Evolutionary conservation across 1,139 yeast genomes (phyloP).

Genomic region (Debaryomyces fabryi): DNA sequence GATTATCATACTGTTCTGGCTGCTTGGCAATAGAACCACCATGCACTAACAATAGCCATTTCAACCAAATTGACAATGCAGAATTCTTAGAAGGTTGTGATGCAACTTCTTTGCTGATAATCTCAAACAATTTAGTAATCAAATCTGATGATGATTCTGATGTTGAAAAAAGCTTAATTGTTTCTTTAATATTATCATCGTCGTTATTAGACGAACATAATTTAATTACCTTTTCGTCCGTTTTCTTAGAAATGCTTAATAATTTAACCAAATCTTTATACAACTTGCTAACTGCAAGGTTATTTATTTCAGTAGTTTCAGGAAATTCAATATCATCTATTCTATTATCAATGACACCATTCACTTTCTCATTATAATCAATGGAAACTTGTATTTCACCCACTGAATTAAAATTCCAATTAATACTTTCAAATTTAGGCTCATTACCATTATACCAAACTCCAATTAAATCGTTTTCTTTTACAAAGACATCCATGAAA

Average conservation of each 20-base stretch:
- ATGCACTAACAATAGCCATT: conserved; percentile 49
- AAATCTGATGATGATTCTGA: conserved; percentile 19
- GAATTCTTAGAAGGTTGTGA: conserved; percentile 35
- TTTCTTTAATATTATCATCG: conserved; percentile 37
- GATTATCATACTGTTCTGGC: conserved; percentile 30
- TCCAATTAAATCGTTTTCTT: conserved; percentile 17
- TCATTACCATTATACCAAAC: conserved; percentile 43
- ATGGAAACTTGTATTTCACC: conserved; percentile 21
- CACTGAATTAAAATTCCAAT: conserved; percentile 20
- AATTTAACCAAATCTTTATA: conserved; percentile 22
- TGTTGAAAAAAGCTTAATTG: conserved; percentile 28
- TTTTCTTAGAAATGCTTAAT: conserved; percentile 11
- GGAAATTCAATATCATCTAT: conserved; percentile 13
- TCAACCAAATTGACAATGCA: conserved; percentile 48
- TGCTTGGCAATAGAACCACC: conserved; percentile 45
- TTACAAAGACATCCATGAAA: conserved; percentile 18
- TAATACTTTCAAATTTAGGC: conserved; percentile 24
- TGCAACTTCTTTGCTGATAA: conserved; percentile 37
- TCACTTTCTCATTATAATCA: conserved; percentile 18
- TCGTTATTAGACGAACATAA: conserved; percentile 40
- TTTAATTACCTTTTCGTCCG: conserved; percentile 19
- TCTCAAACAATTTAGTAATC: conserved; percentile 34
- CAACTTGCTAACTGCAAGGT: conserved; percentile 29
- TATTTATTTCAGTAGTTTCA: conserved; percentile 16
- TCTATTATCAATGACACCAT: conserved; percentile 1